These are phyloP conservation scores for Penicillium sumatraense DNA, from an alignment of 2,329 filamentous ascomycete genomes.

Conservation along the genomic window DNA sequence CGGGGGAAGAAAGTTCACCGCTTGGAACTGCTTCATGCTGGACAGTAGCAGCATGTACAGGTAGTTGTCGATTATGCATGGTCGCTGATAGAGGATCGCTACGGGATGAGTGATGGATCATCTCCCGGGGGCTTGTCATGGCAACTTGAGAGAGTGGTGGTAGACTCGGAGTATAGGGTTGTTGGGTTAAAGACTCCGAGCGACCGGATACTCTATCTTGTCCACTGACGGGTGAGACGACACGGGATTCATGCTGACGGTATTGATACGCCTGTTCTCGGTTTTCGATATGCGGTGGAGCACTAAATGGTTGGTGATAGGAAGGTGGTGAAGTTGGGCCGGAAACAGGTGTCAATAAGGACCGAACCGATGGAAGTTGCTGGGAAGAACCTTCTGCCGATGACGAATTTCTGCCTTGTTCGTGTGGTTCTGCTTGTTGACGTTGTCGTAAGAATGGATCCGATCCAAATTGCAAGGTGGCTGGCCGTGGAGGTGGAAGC, in stretches of 20 bases:
- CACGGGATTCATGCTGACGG: conserved; percentile 25
- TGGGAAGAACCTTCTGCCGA: conserved; percentile 19
- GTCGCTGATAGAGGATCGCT: conserved; percentile 23
- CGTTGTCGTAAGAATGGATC: conserved; percentile 36
- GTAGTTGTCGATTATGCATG: conserved; percentile 24
- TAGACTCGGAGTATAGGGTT: conserved; percentile 26
- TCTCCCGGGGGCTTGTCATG: conserved; percentile 25
- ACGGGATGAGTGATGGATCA: conserved; percentile 26
- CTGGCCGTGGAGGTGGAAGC: conserved; percentile 45
- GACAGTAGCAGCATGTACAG: conserved; percentile 17
- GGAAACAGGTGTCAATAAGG: conserved; percentile 41
- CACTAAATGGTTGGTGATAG: conserved; percentile 30
- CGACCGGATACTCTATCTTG: conserved; percentile 24
- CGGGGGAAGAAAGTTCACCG: conserved; percentile 20
- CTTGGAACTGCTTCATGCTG: conserved; percentile 18
- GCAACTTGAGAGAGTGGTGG: conserved; percentile 39
- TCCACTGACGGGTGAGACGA: conserved; percentile 13
- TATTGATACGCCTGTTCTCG: conserved; percentile 23
- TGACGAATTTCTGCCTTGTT: conserved; percentile 19
- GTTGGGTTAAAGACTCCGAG: conserved; percentile 24
- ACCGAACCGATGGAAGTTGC: conserved; percentile 46
- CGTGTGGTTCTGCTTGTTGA: conserved; percentile 27
- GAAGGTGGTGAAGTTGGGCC: conserved; percentile 35
- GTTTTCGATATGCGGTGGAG: conserved; percentile 18
- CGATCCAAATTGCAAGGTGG: conserved; percentile 40